Conservation (phyloP, 192 early-diverging fungal genomes). For the Coemansia guatemalensis region DNA sequence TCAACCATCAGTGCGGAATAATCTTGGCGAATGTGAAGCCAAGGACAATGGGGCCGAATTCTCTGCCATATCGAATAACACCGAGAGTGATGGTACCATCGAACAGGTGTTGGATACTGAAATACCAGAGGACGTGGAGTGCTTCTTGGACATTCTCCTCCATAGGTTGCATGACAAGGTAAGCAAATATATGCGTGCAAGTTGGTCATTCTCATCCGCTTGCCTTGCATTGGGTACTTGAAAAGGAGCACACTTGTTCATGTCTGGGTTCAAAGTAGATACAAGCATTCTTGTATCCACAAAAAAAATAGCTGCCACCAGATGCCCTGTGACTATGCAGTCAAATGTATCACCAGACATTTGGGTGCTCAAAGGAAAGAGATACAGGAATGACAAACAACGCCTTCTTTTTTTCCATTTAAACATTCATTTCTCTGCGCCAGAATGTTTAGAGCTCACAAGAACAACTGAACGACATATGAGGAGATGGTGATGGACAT, state of each 20-base stretch:
- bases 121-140: slow-evolving; percentile 80
- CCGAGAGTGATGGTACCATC: slow-evolving; percentile 18
- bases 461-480: too few relatives aligned
- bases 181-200: slow-evolving; percentile 38
- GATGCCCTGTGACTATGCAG: background rate
- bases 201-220: background rate
- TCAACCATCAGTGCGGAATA: slow-evolving; percentile 20
- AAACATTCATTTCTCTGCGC: too few relatives aligned
- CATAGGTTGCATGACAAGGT: slow-evolving; percentile 78
- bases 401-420: too few relatives aligned
- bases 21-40: slow-evolving; percentile 6
- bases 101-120: slow-evolving; percentile 67
- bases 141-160: slow-evolving; percentile 80
- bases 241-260: too few relatives aligned
- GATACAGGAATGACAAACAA: too few relatives aligned
- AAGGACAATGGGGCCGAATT: background rate
- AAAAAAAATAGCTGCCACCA: background rate
- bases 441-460: too few relatives aligned
- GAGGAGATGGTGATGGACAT: too few relatives aligned
- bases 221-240: too few relatives aligned
- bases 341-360: too few relatives aligned
- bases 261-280: too few relatives aligned
- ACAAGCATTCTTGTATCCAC: background rate
- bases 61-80: slow-evolving; percentile 1
- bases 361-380: too few relatives aligned